Evolutionary conservation across 225 moss, liverwort and hornwort species (phyloP).

Genomic region (Asterella californica): DNA sequence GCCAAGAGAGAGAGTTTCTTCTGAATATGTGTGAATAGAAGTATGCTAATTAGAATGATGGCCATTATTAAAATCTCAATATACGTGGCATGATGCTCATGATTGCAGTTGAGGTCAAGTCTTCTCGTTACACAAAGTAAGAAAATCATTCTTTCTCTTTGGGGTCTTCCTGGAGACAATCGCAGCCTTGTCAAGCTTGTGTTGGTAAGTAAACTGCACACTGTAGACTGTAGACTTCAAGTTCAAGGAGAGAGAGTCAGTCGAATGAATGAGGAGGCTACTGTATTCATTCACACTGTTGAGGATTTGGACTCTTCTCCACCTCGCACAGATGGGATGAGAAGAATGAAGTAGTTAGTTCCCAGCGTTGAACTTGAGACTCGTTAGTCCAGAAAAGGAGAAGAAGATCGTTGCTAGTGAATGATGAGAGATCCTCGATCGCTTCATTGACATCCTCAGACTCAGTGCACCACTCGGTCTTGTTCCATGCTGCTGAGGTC

Average conservation of each 20-base stretch:
- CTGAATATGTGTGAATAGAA: no score
- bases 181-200: background rate
- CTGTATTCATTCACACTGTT: no score
- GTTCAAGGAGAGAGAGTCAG: background rate
- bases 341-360: no score
- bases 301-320: background rate
- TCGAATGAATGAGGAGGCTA: background rate
- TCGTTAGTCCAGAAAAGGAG: no score
- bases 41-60: no score
- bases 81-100: background rate
- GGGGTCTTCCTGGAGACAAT: background rate
- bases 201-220: background rate
- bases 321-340: background rate
- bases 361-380: no score
- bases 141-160: no score
- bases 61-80: background rate
- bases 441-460: background rate
- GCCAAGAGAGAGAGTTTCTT: no score
- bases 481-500: background rate
- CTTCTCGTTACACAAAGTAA: no score
- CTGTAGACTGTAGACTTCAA: background rate
- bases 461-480: background rate
- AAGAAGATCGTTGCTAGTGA: background rate
- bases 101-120: background rate
- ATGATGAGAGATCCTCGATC: background rate